These are phyloP conservation scores for Auricularia sp. DNA, from an alignment of 768 basidiomycete species.

Conservation along the genomic window DNA sequence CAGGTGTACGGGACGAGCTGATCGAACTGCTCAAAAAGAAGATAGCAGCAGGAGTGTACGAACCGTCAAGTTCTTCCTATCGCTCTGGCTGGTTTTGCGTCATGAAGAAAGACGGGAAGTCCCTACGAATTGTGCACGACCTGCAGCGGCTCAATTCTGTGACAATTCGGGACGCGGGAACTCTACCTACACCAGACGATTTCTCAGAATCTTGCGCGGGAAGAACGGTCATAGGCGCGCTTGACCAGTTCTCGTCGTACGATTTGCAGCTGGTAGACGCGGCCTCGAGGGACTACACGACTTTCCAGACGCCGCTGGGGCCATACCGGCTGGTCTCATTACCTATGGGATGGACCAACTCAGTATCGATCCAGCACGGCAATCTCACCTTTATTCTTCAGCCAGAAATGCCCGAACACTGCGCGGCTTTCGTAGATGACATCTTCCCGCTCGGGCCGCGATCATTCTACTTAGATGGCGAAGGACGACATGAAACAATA, in stretches of 20 bases:
- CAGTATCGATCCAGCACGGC: conserved; percentile 8
- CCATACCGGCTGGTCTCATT: conserved; percentile 6
- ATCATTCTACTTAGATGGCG: conserved; percentile 3
- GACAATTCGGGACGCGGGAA: conserved; percentile 12
- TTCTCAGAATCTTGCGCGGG: conserved; percentile 15
- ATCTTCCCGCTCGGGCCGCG: conserved; percentile 13
- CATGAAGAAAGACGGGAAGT: conserved; percentile 24
- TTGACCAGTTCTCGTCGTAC: conserved; percentile 12
- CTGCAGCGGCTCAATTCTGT: conserved; percentile 18
- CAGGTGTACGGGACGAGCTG: conserved; percentile 23
- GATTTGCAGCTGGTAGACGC: conserved; percentile 8
- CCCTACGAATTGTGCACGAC: conserved; percentile 15
- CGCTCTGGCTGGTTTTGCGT: conserved; percentile 30
- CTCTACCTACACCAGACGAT: conserved; percentile 12
- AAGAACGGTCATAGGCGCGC: conserved; percentile 3
- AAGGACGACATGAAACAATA: conserved; percentile 10
- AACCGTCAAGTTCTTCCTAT: conserved; percentile 28
- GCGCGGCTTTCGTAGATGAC: conserved; percentile 18
- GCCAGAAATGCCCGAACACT: conserved; percentile 1
- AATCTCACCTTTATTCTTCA: conserved; percentile 10
- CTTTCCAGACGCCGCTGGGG: conserved; percentile 12
- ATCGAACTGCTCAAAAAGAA: conserved; percentile 23
- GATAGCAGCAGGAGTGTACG: conserved; percentile 28
- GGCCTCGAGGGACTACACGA: conserved; percentile 13
- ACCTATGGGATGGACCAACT: conserved; percentile 11